Base-by-base conservation (phyloP, 495 filamentous ascomycete species). In the Tuber umbilicatum region DNA sequence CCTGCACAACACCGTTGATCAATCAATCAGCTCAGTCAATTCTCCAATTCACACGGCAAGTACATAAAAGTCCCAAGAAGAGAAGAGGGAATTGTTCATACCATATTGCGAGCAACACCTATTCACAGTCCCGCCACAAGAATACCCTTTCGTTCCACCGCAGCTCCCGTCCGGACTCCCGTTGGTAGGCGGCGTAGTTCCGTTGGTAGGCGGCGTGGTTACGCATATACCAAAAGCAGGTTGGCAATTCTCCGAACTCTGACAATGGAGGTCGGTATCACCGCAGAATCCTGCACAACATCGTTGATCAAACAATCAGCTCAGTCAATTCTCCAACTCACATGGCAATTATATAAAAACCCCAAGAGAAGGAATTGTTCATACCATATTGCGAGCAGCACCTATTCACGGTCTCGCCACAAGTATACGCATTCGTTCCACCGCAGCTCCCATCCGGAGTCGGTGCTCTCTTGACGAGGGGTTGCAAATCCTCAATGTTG, bases 381-480 rank as follows among this genome's bases (percentile, higher is more conserved):
- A 40, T 70, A 79, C 77, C 77, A 70, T 79, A 70, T 47, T 79
- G 77, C 38, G 78, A 80, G 67, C 78, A 80, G 45, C 78, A 80
- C 64, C 72, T 74, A 27, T 73, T 68, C 23, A 69, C 60, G 2
- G n/a, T 69, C 23, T 71, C 71, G 23, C 31, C 37, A n/a, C 78
- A 80, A 27, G 71, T 76, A 39, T 80, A 80, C 16, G 7, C 69
- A 5, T 80, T 80, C 27, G 78, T 47, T 41, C 78, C 78, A 55
- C 78, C 78, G 27, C 78, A 80, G 43, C 43, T 67, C 23, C 43
- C 69, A 67, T 80, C 78, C 39, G 74, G 71, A 19, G 42, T 12
- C 17, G 50, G 47, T 21, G 50, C 78, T 23, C 77, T 74, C 72
- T 74, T 79, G 14, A 47, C 64, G 50, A 79, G 77, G 16, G 75